Evolutionary conservation across 345 rosid species (phyloP).

Genomic region (Odontarrhena argentea): DNA sequence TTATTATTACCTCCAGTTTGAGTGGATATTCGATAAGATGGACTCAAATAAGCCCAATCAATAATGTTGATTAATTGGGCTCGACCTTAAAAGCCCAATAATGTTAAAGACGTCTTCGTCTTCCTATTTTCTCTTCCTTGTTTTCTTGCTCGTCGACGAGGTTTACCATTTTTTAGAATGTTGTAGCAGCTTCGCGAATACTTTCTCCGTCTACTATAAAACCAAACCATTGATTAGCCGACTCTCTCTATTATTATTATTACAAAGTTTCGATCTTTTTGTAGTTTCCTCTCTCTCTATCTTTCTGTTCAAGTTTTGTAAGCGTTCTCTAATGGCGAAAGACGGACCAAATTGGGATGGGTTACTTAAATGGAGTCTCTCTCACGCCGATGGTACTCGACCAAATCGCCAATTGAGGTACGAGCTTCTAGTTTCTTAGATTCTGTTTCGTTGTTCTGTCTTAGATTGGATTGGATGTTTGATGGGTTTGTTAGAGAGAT

Average conservation of each 20-base stretch:
- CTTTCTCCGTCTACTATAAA: conserved; percentile 3
- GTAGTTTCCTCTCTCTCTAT: background rate
- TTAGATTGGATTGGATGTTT: conserved; percentile 10
- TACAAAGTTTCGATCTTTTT: conserved; percentile 1
- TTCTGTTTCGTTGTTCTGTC: background rate
- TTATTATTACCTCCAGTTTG: no score
- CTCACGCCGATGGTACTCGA: conserved; percentile 80
- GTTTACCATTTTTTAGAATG: conserved; percentile 28
- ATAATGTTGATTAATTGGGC: background rate
- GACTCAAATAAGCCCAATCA: conserved; percentile 15
- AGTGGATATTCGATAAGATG: background rate
- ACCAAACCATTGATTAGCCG: conserved; percentile 4
- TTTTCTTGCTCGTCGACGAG: conserved; percentile 17
- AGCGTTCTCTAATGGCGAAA: conserved; percentile 56
- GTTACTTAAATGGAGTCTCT: conserved; percentile 89
- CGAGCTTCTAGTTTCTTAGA: background rate
- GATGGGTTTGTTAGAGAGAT: conserved; percentile 4
- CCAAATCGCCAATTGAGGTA: conserved; percentile 73
- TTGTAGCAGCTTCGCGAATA: conserved; percentile 39
- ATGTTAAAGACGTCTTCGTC: conserved; percentile 28
- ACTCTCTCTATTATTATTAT: background rate
- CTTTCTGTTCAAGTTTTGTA: conserved; percentile 28
- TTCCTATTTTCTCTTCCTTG: background rate
- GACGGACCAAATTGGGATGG: conserved; percentile 98
- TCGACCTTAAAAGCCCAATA: conserved; percentile 15